Base-by-base conservation (phyloP, 495 filamentous ascomycete genomes). In the Aspergillus avenaceus region DNA sequence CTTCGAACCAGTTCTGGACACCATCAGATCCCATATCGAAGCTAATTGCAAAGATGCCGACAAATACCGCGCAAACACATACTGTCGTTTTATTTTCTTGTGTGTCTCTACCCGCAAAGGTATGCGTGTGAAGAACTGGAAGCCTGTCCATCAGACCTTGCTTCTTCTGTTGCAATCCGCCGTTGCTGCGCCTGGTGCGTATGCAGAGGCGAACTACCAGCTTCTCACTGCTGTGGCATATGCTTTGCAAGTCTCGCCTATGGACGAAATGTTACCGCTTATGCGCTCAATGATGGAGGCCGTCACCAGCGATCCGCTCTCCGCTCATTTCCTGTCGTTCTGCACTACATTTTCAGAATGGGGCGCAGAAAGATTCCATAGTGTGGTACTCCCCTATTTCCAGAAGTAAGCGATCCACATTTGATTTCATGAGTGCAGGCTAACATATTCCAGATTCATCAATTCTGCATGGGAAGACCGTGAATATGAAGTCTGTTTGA, bases 41-140 rank as follows among this genome's bases (percentile, higher is more conserved):
- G 49, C 48, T 18, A 62, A 60, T 43, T 65, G 66, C 12, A 23
- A 68, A 16, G 53, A 58, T 5, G 45, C 63, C n/a, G 53, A 57
- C 24, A 67, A 67, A 7, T 59, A 69, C 21, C 72, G 76, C 29
- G 61, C 82, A 8, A 65, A 70, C 3, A 58, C 85, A 23, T 82
- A 78, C 37, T 72, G 81, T 24, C 77, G 78, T 32, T 58, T 91
- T 5, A 64, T 97, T 6, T 88, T 88, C 26, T 70, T 82, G 4
- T 73, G 83, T 55, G 74, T 83, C 16, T 81, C 85, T 37, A 90
- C 91, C 8, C 75, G 92, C 34, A 92, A 87, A 60, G 93, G 89
- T 5, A 69, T 72, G 40, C 80, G 93, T 49, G 79, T 97, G 29
- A 65, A 67, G 41, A 74, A 86, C 52, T 98, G 93, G 93, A 72